A percentile compares a stretch with the other conserved stretches of the same genome.
Evolutionary conservation across 306 rosid species (phyloP).

Genomic region (Sicyos edulis): DNA sequence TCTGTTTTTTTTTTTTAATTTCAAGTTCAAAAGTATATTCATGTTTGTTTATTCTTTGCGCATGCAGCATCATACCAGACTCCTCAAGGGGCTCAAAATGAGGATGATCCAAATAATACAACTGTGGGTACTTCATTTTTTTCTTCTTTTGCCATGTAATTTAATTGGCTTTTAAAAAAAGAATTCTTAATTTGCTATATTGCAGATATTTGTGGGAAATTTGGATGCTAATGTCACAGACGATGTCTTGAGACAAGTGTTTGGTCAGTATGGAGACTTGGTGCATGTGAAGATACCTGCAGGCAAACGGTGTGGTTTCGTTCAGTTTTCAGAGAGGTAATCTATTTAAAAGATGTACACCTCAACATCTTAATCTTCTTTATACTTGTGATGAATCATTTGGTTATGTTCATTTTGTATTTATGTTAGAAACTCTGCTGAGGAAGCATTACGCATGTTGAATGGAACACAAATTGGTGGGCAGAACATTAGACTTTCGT

Average conservation of each 20-base stretch:
- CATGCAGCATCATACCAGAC: constrained; percentile 85
- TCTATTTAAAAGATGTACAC: neutral
- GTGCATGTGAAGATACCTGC: constrained; percentile 92
- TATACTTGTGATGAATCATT: neutral
- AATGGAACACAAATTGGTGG: constrained; percentile 76
- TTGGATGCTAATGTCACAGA: constrained; percentile 80
- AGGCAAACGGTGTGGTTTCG: constrained; percentile 96
- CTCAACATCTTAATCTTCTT: too few relatives aligned
- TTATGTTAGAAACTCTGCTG: constrained; percentile 68
- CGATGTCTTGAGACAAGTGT: constrained; percentile 85
- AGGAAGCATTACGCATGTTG: constrained; percentile 61
- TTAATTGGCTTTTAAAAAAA: constrained; percentile 25
- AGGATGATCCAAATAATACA: constrained; percentile 85
- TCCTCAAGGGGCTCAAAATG: constrained; percentile 69
- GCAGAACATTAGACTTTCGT: constrained; percentile 82
- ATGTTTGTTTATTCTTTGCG: constrained; percentile 26
- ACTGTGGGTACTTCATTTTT: constrained; percentile 58
- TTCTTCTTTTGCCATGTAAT: constrained; percentile 18
- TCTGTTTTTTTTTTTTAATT: too few relatives aligned
- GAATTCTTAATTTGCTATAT: constrained; percentile 14
- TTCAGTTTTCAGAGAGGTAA: constrained; percentile 84
- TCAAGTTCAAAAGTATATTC: neutral
- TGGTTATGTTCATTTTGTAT: neutral
- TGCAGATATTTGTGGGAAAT: constrained; percentile 94
- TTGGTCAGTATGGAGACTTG: constrained; percentile 72